Conservation (phyloP, 306 rosid species). For the Malus sieversii region DNA sequence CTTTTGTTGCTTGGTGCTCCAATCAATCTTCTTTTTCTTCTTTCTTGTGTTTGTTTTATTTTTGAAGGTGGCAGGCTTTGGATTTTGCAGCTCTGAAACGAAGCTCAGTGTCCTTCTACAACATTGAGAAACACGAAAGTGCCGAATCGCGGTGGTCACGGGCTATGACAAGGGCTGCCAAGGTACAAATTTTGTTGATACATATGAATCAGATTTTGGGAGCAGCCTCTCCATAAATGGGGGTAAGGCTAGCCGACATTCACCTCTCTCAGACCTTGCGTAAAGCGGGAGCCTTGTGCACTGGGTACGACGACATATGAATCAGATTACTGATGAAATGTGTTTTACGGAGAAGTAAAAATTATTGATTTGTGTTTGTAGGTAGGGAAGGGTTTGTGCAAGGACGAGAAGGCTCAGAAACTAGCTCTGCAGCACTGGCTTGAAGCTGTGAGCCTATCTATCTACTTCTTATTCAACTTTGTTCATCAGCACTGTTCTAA, state of each 20-base stretch:
- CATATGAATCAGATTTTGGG: background rate
- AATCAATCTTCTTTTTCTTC: background rate
- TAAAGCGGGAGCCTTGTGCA: too few species aligned
- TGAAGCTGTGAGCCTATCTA: slow-evolving; percentile 40
- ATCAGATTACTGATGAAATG: background rate
- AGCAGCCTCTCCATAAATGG: too few species aligned
- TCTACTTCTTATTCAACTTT: too few species aligned
- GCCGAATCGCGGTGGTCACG: slow-evolving; percentile 39
- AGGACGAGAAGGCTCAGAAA: slow-evolving; percentile 51
- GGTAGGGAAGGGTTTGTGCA: slow-evolving; percentile 45
- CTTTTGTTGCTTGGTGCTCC: background rate
- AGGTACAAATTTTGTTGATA: slow-evolving; percentile 13
- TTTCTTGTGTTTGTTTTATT: background rate
- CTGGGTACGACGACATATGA: too few species aligned
- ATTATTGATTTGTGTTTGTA: slow-evolving; percentile 6
- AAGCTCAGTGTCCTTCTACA: slow-evolving; percentile 43
- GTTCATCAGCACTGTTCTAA: background rate
- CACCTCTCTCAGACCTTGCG: too few species aligned
- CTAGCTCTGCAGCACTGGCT: slow-evolving; percentile 53
- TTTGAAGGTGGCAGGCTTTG: slow-evolving; percentile 47
- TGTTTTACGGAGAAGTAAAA: background rate
- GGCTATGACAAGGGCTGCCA: slow-evolving; percentile 44
- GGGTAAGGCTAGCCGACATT: too few species aligned
- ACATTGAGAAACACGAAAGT: slow-evolving; percentile 37
- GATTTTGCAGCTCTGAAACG: slow-evolving; percentile 39